Base-by-base conservation (phyloP, 1,139 yeast species). In the Debaryomyces udenii region DNA sequence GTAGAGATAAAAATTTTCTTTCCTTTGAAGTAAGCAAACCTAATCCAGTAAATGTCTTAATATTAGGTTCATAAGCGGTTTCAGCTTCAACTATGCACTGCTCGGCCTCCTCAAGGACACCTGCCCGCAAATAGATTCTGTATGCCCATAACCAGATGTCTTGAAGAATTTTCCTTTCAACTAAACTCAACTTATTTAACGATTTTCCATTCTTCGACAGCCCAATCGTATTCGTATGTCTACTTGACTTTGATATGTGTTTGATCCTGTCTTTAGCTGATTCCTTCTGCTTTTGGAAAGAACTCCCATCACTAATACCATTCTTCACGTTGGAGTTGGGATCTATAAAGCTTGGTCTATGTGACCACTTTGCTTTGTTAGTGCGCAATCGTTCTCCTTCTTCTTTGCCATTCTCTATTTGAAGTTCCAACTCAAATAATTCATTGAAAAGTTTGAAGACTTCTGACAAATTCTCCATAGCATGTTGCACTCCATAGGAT, bases 31-130 rank as follows among this genome's bases (percentile, higher is more conserved):
- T 69, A 45, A 80, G 67, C 44, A 76, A 61, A 9, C 91, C 85
- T 47, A 81, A 61, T 52, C 78, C 69, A 35, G 81, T 69, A 53
- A 68, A 78, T 6, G 86, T 78, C 49, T 76, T 70, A 43, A 74
- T 64, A 29, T 74, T 77, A n/a, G 80, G 78, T 28, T 73, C 73
- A 42, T 61, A 68, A 13, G 71, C 64, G 1, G 71, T 63, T 47
- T 80, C 86, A 0, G 95, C 89, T 57, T 89, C 96, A 6, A 75
- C 73, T 6, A 89, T 73, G 39, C 96, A 86, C 47, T 80, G 83
- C 51, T 81, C 83, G 9, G 91, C 81, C 44, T 88, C 95, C 6
- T 68, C 75, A 3, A 64, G 49, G 40, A 79, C 65, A 1, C 77
- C 82, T 4, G 78, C 71, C 48, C 80, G 77, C 50, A 78, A 65